Evolutionary conservation across 139 green algal species (phyloP).

Genomic region (Diplosphaera chodatii): DNA sequence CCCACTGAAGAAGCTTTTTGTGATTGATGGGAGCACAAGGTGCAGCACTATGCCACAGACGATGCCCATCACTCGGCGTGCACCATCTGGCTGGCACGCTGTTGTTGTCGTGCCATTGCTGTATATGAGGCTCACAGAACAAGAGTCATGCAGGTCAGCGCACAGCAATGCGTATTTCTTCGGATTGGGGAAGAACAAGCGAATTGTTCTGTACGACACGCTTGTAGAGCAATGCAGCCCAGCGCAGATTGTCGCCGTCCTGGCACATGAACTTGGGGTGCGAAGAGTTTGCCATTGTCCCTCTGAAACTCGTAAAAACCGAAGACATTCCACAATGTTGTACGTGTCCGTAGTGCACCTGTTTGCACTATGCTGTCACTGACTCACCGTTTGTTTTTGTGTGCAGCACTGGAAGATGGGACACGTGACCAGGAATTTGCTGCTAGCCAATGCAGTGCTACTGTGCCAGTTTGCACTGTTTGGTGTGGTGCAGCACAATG

Average conservation of each 20-base stretch:
- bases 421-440: slow-evolving; percentile 71
- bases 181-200: slow-evolving; percentile 89
- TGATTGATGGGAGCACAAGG: slow-evolving; percentile 44
- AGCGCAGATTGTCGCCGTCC: slow-evolving; percentile 73
- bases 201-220: slow-evolving; percentile 89
- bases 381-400: not conserved
- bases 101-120: too few relatives aligned
- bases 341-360: not conserved
- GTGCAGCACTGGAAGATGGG: slow-evolving; percentile 78
- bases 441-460: slow-evolving; percentile 43
- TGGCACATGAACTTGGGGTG: slow-evolving; percentile 76
- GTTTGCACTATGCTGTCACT: not conserved
- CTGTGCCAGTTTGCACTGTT: slow-evolving; percentile 70
- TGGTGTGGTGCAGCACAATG: slow-evolving; percentile 23
- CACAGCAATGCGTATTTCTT: slow-evolving; percentile 89
- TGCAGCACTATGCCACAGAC: not conserved
- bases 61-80: too few relatives aligned
- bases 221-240: slow-evolving; percentile 53
- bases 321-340: not conserved
- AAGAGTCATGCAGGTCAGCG: slow-evolving; percentile 11
- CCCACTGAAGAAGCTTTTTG: slow-evolving; percentile 75
- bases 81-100: too few relatives aligned
- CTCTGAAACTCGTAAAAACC: not conserved
- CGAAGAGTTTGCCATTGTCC: not conserved
- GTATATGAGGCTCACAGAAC: too few relatives aligned